Base-by-base conservation (phyloP, 306 rosid genomes). In the Ormosia semicastrata region DNA sequence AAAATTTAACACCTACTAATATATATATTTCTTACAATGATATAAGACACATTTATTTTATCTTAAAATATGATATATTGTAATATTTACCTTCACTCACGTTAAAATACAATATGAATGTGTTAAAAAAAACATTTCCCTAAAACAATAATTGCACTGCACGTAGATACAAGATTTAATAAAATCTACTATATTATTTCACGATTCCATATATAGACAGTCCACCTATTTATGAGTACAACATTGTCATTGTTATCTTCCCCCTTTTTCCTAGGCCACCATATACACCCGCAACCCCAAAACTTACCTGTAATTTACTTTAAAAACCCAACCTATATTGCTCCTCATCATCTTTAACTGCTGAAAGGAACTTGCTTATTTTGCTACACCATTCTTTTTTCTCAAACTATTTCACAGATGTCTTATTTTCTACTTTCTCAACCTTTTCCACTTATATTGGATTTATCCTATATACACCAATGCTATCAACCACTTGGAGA, bases 231-330 rank as follows among this genome's bases (percentile, higher is more conserved):
- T 73, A 24, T 0, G 24, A 24, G 24, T 24, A 24, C 24, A 24
- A 64, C 57, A 75, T 70, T 64, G 81, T 13, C 72, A 24, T 24
- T 24, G 24, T 24, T 24, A 24, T 34, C 50, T 57, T 29, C 75
- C 49, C 78, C 74, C 66, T 7, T 58, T 77, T 64, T 40, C 10
- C 73, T 78, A n/a, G 53, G 9, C 66, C 76, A 68, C 2, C 86
- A 92, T 95, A 77, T 88, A 90, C 99, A 93, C 37, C 76, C 81
- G 67, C 81, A 43, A 33, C 77, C 88, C 89, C 91, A 89, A 86
- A 87, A 90, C 92, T 89, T 89, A 86, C 43, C 91, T 90, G 92
- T 91, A 90, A 85, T 86, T 86, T 78, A 84, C 87, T 63, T 75
- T 66, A 73, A 69, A 37, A 77, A 84, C 24, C 89, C 75, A 82